A percentile compares a stretch with the other conserved stretches of the same genome.
Evolutionary conservation across 2,329 filamentous ascomycete genomes (phyloP).

Genomic region (Claviceps humidiphila): DNA sequence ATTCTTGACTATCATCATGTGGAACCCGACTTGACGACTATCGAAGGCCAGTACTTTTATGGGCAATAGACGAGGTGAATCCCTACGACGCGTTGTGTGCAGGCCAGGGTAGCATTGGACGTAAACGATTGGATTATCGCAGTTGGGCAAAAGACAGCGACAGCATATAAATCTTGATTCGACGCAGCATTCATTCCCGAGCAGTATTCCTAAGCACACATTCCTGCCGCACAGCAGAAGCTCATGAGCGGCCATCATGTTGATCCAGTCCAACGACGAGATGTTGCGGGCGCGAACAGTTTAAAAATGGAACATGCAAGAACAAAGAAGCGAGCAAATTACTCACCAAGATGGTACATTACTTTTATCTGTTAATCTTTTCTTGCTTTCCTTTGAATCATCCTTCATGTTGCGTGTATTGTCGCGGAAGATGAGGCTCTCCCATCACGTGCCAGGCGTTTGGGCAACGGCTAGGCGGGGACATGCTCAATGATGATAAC

Average conservation of each 20-base stretch:
- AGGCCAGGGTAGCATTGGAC: conserved; percentile 1
- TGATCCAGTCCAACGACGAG: conserved; percentile 10
- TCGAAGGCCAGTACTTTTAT: conserved; percentile 25
- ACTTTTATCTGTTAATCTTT: too few species aligned
- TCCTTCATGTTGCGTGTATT: too few species aligned
- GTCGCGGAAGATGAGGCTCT: too few species aligned
- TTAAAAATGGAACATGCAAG: too few species aligned
- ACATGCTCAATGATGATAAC: too few species aligned
- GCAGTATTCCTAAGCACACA: not conserved
- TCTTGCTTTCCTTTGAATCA: too few species aligned
- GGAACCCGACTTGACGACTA: conserved; percentile 36
- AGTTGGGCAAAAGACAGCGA: conserved; percentile 1
- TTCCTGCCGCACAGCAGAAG: not conserved
- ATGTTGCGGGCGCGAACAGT: too few species aligned
- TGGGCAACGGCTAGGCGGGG: too few species aligned
- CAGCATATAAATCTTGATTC: conserved; percentile 4
- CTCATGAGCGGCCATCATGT: not conserved
- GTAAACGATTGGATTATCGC: conserved; percentile 5
- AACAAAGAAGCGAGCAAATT: too few species aligned
- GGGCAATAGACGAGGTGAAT: conserved; percentile 18
- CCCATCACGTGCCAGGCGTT: too few species aligned
- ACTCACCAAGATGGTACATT: too few species aligned
- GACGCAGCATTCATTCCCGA: too few species aligned
- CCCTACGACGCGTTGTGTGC: not conserved
- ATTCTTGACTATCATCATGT: conserved; percentile 98